Base-by-base conservation (phyloP, 257 asterid genomes). In the Striga asiatica region DNA sequence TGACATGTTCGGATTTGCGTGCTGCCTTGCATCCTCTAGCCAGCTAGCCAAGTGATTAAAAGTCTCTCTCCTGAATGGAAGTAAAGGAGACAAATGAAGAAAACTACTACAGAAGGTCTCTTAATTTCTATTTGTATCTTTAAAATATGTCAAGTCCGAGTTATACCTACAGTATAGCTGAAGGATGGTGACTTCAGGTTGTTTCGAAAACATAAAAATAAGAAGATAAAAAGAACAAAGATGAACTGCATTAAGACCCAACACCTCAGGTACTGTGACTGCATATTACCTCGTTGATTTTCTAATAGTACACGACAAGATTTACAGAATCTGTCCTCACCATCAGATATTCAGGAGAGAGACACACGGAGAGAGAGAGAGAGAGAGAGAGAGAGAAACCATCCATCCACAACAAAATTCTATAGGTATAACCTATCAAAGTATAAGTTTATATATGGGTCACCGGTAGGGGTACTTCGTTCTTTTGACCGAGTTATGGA, bases 11-110 rank as follows among this genome's bases (percentile, higher is more conserved):
- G 83, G 78, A 67, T 73, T 74, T 63, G 86, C 82, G 53, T 79
- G 82, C 66, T 79, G 82, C 70, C 80, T 71, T 31, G 86, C 86
- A 65, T 79, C 86, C 66, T 79, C 86, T 61, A 79, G 66, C 86
- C 86, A 79, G 75, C 78, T 76, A 57, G 86, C 73, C 68, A 79
- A 54, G 70, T 79, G 86, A 61, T 76, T 79, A 71, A 79, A 79
- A 46, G 83, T 79, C 66, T 79, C 86, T 73, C 86, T 76, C 83
- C 86, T 79, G 75, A 63, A 3, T 68, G 20, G 46, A 20, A 34
- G 14, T 38, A 61, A 48, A 22, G 43, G 5, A 18, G 64, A 19
- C n/a, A 57, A 28, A 54, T 61, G 29, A 67, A 37, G 20, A 13
- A 58, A 67, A 24, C 17, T 53, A 37, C 17, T 7, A 58, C 1